Evolutionary conservation across 2,329 filamentous ascomycete species (phyloP), one percentile per base, ranked within the genome.

Genomic region (Paecilomyces niveus): DNA sequence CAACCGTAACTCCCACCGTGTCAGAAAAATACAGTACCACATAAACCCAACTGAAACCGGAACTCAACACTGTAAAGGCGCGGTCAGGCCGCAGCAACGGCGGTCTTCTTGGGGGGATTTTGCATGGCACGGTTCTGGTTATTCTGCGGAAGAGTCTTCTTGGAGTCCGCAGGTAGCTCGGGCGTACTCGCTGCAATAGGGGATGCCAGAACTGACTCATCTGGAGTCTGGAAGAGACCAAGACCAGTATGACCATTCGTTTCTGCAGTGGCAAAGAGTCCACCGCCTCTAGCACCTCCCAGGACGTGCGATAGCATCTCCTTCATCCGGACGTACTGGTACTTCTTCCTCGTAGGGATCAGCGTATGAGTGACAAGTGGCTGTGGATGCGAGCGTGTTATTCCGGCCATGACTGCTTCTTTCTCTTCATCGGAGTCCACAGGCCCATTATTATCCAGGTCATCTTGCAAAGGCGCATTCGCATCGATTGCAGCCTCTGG

Each of bases 351-450:
- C 3, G 74, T 78, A 3, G 74, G 74, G 55, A 85, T 78, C 35
- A 80, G 72, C 1, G 77, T 76, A 54, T 89, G 86, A 7, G 86
- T 85, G 29, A 90, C 83, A 3, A 96, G 77, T 0, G 93, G 92
- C 62, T 88, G 86, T 0, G 93, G 92, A 51, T 86, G 86, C 77
- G 90, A 91, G 57, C 86, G 85, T 24, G 86, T 81, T 57, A 93
- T 73, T 15, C 90, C 89, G 32, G 83, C 81, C 91, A 97, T 96
- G 55, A 97, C 90, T 0, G 88, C 83, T 54, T 92, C 88, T 55
- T 90, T 91, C 74, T 99, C 94, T 78, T 97, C 94, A 70, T 99
- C 94, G 1, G 90, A 94, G 73, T 99, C 94, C 39, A 99, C 85
- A 1, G 90, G 89, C 5, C 85, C 86, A 61, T 90, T 90, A 58